phyloP scores from a whole-genome alignment of 495 filamentous ascomycete species.

The Penicillium desertorum region DNA sequence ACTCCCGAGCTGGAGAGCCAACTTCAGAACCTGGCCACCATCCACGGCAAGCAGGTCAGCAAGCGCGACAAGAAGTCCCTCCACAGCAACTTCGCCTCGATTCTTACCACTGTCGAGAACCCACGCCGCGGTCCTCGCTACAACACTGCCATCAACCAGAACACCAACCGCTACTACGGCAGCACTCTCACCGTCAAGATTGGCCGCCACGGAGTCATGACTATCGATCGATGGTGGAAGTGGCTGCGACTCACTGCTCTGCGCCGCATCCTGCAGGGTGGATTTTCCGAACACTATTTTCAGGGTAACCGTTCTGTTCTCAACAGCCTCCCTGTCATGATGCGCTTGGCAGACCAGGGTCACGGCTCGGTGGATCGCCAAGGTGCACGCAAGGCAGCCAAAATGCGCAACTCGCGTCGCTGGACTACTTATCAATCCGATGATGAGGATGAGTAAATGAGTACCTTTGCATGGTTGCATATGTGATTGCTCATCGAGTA shows the following conservation, averaged over 20 bases:
- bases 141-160: constrained; percentile 68
- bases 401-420: constrained; percentile 37
- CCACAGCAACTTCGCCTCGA: constrained; percentile 76
- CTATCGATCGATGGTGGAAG: constrained; percentile 91
- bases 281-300: constrained; percentile 82
- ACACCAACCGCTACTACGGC: constrained; percentile 71
- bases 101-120: constrained; percentile 79
- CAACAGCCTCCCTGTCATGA: constrained; percentile 64
- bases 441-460: constrained; percentile 21
- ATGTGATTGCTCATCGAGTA: not conserved
- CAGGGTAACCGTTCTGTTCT: constrained; percentile 77
- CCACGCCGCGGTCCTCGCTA: constrained; percentile 71
- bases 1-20: constrained; percentile 53
- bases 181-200: constrained; percentile 76
- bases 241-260: constrained; percentile 73
- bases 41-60: constrained; percentile 69
- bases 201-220: constrained; percentile 67
- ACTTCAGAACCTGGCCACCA: constrained; percentile 53
- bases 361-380: constrained; percentile 25
- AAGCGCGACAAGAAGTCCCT: constrained; percentile 78
- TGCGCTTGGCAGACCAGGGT: constrained; percentile 28
- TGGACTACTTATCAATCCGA: constrained; percentile 34
- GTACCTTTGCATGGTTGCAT: not conserved
- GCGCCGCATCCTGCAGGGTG: constrained; percentile 73
- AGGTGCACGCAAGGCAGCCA: constrained; percentile 37